Base-by-base conservation (phyloP, 2,329 filamentous ascomycete genomes). In the Fusarium sp. region DNA sequence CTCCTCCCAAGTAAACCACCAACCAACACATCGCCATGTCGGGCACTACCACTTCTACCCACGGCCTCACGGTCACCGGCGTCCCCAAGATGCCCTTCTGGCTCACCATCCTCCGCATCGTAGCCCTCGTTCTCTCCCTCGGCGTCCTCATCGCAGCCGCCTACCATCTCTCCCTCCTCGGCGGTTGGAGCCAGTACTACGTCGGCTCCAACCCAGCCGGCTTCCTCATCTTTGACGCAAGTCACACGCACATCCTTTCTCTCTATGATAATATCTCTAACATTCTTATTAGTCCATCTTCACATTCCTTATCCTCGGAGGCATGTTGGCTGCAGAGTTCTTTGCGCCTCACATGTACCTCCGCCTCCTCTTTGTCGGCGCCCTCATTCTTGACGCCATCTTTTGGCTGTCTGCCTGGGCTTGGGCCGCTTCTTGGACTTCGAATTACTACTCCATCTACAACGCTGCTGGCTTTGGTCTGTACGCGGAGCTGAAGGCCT, bases 191-290 rank as follows among this genome's bases (percentile, higher is more conserved):
- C 3, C 60, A 66, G 40, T 78, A 78, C 54, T 76, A 79, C 64
- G 64, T 36, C 20, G 77, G 77, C 65, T 79, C 79, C 5, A 83
- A 83, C 5, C 81, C 83, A 6, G 80, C 81, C 3, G 84, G 82
- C 38, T 86, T 88, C 70, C 79, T 87, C 50, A 83, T 87, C 69
- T 88, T 88, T 66, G 82, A 86, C 38, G 86, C 88, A 74, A 79
- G 85, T 75, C 63, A 27, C 22, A 25, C 20, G 25, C 4, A 9
- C 5, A 16, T 14, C 65, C 47, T 69, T 77, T 66, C 71, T 35
- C 11, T 4, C 6, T 4, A 2, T 27, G 36, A n/a, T n/a, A n/a
- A n/a, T n/a, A n/a, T 3, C 1, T 68, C 70, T 71, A n/a, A 63
- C 68, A 9, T 35, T 6, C 3, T 2, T n/a, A 8, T 10, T 38